phyloP scores from a whole-genome alignment of 164 flowering plant species.

The Nelumbo lutea region DNA sequence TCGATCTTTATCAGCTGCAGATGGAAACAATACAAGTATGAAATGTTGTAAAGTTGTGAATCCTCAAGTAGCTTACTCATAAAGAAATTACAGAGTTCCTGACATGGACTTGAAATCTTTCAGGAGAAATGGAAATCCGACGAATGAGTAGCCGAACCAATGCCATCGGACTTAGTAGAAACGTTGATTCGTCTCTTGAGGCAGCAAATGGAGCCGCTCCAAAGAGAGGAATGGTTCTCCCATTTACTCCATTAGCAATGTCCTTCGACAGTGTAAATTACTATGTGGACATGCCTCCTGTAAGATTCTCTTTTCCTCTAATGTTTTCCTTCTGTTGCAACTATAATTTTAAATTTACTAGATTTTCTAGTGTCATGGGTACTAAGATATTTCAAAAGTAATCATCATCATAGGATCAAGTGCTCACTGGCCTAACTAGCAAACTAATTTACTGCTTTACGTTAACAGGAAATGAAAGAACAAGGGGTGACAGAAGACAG shows the following conservation, averaged over 20 bases:
- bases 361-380: too few relatives aligned
- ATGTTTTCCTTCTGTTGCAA: neutral
- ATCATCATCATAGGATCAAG: neutral
- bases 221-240: conserved; percentile 97
- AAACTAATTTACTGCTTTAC: neutral
- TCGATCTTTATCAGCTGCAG: conserved; percentile 28
- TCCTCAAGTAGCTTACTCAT: too few relatives aligned
- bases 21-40: conserved; percentile 63
- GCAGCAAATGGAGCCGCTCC: conserved; percentile 55
- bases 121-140: conserved; percentile 61
- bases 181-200: conserved; percentile 39
- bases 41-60: neutral
- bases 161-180: conserved; percentile 32
- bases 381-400: too few relatives aligned
- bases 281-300: conserved; percentile 92
- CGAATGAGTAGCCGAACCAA: conserved; percentile 46
- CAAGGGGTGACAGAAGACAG: conserved; percentile 34
- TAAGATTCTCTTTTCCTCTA: conserved; percentile 20
- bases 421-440: neutral
- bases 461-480: conserved; percentile 33
- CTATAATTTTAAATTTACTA: neutral
- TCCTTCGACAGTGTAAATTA: conserved; percentile 76
- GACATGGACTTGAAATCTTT: conserved; percentile 8
- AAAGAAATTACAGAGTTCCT: neutral
- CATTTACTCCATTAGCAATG: conserved; percentile 89